Base-by-base conservation (phyloP, 495 filamentous ascomycete genomes). In the Xylaria nigripes region DNA sequence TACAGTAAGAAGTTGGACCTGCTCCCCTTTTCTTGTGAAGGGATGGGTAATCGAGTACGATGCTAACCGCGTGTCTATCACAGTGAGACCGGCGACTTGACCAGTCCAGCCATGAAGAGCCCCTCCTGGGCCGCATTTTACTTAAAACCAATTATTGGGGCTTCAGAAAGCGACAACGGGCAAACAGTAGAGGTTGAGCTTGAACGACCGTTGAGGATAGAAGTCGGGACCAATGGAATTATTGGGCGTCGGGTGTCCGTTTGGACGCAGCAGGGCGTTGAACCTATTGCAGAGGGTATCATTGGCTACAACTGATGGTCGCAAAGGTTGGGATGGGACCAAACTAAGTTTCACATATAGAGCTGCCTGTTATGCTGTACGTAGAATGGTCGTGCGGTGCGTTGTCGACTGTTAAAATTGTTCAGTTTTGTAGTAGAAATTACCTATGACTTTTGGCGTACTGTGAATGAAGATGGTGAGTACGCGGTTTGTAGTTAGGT, bases 191-290 rank as follows among this genome's bases (percentile, higher is more conserved):
- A 70, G 45, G 60, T 71, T 23, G 48, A 56, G 6, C 62, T 77
- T 3, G 56, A 52, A 6, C 54, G 62, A 24, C 66, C 69, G 1
- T 56, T 76, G 29, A 68, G 65, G 32, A 60, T 75, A 2, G 61
- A 68, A 19, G 70, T 76, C 13, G 72, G 74, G 2, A 47, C 56
- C 6, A 63, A 71, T 10, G 74, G 74, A 18, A 74, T 77, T 50
- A 76, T 77, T 19, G 74, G 74, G 15, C 65, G 74, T 41, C 61
- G 73, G 19, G 70, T 77, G 15, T 73, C 72, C 9, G 59, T 77
- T 23, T 67, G 60, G 57, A 56, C 52, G 15, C 57, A 58, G 27
- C 42, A 56, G 5, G 55, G 53, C 2, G 56, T 29, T 1, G 56
- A 63, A 34, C 44, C 72, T 13, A 45, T 76, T 9, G 72, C 66